Evolutionary conservation across 345 rosid genomes (phyloP).

Genomic region (Lepidium africanum): DNA sequence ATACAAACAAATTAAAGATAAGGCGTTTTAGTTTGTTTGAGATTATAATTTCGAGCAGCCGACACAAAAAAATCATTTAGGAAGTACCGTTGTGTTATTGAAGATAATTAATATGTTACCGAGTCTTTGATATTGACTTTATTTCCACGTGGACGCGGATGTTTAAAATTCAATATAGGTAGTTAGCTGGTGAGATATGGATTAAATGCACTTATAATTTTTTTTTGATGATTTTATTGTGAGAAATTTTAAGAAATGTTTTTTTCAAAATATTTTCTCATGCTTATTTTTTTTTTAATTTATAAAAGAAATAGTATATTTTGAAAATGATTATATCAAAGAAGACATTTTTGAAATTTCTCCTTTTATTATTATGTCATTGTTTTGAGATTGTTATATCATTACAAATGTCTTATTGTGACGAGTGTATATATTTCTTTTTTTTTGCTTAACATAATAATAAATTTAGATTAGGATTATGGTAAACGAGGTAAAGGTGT

Average conservation of each 20-base stretch:
- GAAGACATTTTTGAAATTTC: too few relatives aligned
- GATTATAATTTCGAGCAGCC: conserved; percentile 9
- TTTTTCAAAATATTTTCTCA: too few relatives aligned
- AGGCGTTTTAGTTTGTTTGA: conserved; percentile 5
- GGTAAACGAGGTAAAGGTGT: neutral
- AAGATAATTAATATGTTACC: neutral
- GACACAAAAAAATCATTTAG: conserved; percentile 21
- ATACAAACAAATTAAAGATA: neutral
- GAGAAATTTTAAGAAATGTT: too few relatives aligned
- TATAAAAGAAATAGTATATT: too few relatives aligned
- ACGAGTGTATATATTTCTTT: too few relatives aligned
- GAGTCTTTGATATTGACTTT: conserved; percentile 4
- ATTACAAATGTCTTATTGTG: neutral
- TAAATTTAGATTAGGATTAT: neutral
- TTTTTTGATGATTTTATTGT: neutral
- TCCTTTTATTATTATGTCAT: neutral
- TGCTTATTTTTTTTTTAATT: too few relatives aligned
- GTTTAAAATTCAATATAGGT: neutral
- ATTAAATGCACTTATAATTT: neutral
- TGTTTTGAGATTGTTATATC: neutral
- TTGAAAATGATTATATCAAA: too few relatives aligned
- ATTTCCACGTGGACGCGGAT: conserved; percentile 13
- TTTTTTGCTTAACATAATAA: too few relatives aligned
- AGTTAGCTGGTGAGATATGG: conserved; percentile 17
- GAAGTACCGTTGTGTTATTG: neutral